Evolutionary conservation across 495 filamentous ascomycete species (phyloP).

Genomic region (Lindgomyces ingoldianus): DNA sequence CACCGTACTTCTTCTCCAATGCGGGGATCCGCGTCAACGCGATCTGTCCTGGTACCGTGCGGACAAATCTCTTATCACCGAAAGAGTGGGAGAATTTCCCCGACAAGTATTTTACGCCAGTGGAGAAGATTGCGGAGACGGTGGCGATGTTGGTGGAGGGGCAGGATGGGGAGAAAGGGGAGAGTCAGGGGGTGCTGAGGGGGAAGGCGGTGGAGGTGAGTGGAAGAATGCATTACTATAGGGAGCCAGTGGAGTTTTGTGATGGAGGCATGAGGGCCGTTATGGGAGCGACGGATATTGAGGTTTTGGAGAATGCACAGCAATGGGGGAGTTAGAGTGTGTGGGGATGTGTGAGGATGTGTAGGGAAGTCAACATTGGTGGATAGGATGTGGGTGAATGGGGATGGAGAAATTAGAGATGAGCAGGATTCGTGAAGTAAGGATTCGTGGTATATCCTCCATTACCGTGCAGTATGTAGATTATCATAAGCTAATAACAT

Average conservation of each 20-base stretch:
- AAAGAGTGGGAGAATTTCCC: conserved; percentile 39
- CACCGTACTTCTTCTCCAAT: conserved; percentile 16
- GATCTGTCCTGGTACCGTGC: conserved; percentile 42
- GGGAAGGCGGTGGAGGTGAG: conserved; percentile 40
- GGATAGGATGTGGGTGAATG: too few relatives aligned
- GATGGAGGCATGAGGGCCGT: conserved; percentile 40
- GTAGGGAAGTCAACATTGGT: too few relatives aligned
- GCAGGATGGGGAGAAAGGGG: conserved; percentile 13
- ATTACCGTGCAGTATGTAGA: too few relatives aligned
- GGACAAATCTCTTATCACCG: conserved; percentile 39
- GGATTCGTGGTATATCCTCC: too few relatives aligned
- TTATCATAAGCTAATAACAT: too few relatives aligned
- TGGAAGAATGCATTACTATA: conserved; percentile 39
- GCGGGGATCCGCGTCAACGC: conserved; percentile 41
- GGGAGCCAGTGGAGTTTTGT: conserved; percentile 36
- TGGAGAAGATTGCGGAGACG: conserved; percentile 40
- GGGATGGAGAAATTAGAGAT: too few relatives aligned
- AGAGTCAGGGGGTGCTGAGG: conserved; percentile 2
- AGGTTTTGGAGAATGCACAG: conserved; percentile 14
- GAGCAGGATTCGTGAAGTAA: too few relatives aligned
- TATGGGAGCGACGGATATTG: conserved; percentile 40
- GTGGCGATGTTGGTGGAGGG: conserved; percentile 40
- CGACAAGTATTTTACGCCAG: conserved; percentile 39
- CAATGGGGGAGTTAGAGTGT: conserved; percentile 1
- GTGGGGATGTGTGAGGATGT: too few relatives aligned